These are phyloP conservation scores for Emergomyces orientalis DNA, from an alignment of 2,329 filamentous ascomycete genomes.

Conservation along the genomic window DNA sequence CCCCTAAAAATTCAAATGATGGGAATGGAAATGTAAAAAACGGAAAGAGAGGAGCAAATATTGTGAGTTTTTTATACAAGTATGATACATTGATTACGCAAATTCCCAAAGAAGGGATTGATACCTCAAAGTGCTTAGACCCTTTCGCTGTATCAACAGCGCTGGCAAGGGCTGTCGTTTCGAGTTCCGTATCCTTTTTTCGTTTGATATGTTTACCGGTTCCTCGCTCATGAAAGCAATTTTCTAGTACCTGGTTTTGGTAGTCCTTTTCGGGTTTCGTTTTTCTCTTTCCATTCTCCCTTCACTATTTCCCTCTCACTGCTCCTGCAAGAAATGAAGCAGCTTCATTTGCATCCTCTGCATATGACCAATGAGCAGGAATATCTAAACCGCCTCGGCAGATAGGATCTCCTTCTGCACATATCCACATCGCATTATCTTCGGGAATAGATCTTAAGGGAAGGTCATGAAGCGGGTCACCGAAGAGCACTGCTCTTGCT, in stretches of 20 bases:
- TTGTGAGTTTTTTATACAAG: background rate
- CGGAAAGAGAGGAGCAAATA: background rate
- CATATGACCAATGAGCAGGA: conserved; percentile 37
- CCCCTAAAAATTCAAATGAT: background rate
- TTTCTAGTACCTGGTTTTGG: background rate
- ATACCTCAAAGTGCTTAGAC: background rate
- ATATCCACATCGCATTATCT: conserved; percentile 41
- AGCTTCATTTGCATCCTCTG: conserved; percentile 27
- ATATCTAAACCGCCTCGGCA: conserved; percentile 40
- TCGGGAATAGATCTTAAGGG: conserved; percentile 33
- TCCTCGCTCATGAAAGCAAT: background rate
- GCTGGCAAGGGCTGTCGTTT: background rate
- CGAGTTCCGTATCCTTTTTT: background rate
- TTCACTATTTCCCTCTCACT: conserved; percentile 10
- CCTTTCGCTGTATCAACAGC: too few relatives aligned
- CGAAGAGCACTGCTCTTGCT: conserved; percentile 37
- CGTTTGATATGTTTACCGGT: background rate
- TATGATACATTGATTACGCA: background rate
- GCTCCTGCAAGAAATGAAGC: conserved; percentile 29
- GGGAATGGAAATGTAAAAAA: background rate
- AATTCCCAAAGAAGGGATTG: background rate
- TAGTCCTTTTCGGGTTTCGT: background rate
- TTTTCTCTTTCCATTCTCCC: background rate
- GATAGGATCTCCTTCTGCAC: conserved; percentile 43
- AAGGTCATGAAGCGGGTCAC: conserved; percentile 37